Evolutionary conservation across 768 basidiomycete species (phyloP).

Genomic region (Lactifluus hygrophoroides): DNA sequence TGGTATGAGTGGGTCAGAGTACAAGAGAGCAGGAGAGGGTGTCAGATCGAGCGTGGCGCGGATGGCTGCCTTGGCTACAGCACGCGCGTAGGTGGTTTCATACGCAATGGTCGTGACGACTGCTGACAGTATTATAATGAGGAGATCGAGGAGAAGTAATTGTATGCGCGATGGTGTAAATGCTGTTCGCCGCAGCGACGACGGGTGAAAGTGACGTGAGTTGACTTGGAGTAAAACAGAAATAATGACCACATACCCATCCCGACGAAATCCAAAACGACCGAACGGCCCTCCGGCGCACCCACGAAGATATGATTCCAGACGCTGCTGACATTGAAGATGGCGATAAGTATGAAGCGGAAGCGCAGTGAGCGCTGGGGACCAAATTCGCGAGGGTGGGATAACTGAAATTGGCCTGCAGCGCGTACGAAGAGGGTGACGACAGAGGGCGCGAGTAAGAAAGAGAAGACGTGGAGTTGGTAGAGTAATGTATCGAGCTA

Average conservation of each 20-base stretch:
- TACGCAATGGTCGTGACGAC: constrained; percentile 61
- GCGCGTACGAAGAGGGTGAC: constrained; percentile 47
- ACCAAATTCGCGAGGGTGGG: constrained; percentile 60
- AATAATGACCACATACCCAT: constrained; percentile 42
- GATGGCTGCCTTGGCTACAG: constrained; percentile 29
- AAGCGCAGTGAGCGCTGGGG: constrained; percentile 56
- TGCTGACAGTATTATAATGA: constrained; percentile 59
- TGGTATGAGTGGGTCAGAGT: constrained; percentile 20
- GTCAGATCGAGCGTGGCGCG: constrained; percentile 28
- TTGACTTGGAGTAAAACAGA: background rate
- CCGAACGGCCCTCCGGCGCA: constrained; percentile 46
- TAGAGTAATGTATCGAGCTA: constrained; percentile 66
- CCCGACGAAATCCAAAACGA: constrained; percentile 75
- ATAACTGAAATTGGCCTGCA: constrained; percentile 54
- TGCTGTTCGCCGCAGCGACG: constrained; percentile 14
- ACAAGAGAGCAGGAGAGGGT: constrained; percentile 27
- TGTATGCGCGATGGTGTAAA: constrained; percentile 55
- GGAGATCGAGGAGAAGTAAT: constrained; percentile 56
- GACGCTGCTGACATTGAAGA: constrained; percentile 50
- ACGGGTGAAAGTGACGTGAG: background rate
- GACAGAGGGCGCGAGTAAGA: constrained; percentile 65
- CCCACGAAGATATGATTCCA: constrained; percentile 52
- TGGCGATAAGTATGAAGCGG: constrained; percentile 50
- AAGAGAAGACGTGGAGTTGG: constrained; percentile 67
- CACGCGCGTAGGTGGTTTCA: constrained; percentile 44